phyloP scores from a whole-genome alignment of 148 eudicot genomes.

The Chenopodium album region DNA sequence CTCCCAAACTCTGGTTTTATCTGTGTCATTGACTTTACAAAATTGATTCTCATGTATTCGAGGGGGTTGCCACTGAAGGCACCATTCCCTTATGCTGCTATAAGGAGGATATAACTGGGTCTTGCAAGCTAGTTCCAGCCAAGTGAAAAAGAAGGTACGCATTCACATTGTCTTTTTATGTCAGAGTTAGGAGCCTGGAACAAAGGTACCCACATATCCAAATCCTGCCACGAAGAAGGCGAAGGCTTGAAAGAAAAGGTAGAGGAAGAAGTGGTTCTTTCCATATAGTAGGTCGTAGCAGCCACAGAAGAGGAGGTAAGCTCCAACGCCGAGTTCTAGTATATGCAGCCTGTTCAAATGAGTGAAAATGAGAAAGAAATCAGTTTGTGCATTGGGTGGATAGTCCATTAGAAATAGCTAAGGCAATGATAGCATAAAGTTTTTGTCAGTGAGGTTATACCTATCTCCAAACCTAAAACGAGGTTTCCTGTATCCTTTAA shows the following conservation, averaged over 20 bases:
- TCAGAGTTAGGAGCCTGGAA: slow-evolving; percentile 28
- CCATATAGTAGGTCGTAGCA: slow-evolving; percentile 56
- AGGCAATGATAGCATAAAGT: background rate
- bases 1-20: too few species aligned
- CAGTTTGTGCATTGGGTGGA: background rate
- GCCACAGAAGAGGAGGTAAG: slow-evolving; percentile 50
- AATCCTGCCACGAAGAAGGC: slow-evolving; percentile 74
- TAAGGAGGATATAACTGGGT: background rate
- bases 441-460: slow-evolving; percentile 4
- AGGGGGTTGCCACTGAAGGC: background rate
- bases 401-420: background rate
- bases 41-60: background rate
- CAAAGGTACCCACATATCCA: slow-evolving; percentile 70
- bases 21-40: background rate
- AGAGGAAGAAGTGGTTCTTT: slow-evolving; percentile 59
- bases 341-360: slow-evolving; percentile 30
- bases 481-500: slow-evolving; percentile 26
- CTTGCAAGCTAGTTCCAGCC: background rate
- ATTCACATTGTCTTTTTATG: background rate
- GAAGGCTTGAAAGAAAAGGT: slow-evolving; percentile 61
- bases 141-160: background rate
- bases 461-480: slow-evolving; percentile 36
- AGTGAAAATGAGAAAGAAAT: background rate
- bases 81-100: background rate
- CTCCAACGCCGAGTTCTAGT: slow-evolving; percentile 37